Base-by-base conservation (phyloP, 129 eudicot species). In the Flaveria trinervia region DNA sequence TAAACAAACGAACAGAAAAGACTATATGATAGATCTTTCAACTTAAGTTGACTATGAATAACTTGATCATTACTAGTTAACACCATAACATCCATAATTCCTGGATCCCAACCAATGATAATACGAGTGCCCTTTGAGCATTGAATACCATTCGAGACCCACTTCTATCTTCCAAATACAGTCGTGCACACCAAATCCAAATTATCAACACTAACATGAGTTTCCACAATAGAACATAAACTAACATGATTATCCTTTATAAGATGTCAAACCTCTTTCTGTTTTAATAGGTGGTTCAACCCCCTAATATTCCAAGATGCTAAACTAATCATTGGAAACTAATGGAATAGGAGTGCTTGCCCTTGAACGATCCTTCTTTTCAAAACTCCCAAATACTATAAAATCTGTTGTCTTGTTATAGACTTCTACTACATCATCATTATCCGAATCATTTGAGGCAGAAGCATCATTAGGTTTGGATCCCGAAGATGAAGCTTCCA, bases 251-350 rank as follows among this genome's bases (percentile, higher is more conserved):
- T 60, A 5, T 23, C 36, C 0, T 2, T 18, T 0, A 22, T 36
- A 9, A 60, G 1, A 1, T 20, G 14, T 14, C 39, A 39, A 20
- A 60, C 66, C 66, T 60, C 66, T 12, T 60, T 60, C 23, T 60
- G 39, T 60, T 60, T 60, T 23, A 25, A 39, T 14, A 12, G 0
- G 14, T 9, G 66, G 36, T 60, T 60, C 66, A 60, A 5, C 14
- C 66, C 66, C 66, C 66, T 20, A 17, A 60, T 60, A 22, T 60
- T 60, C 66, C 66, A 60, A 9, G 66, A 60, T 6, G 66, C 39
- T 4, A 60, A 18, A 8, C 33, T 60, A 60, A 20, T 4, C 66
- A 60, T 60, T 23, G 39, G 13, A 9, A 60, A 7, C 30, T 13
- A 1, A 0, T 1, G 5, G 4, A 22, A 13, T 0, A 23, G 66